phyloP scores from a whole-genome alignment of 768 basidiomycete genomes.

The Lepiota brunneoincarnata region DNA sequence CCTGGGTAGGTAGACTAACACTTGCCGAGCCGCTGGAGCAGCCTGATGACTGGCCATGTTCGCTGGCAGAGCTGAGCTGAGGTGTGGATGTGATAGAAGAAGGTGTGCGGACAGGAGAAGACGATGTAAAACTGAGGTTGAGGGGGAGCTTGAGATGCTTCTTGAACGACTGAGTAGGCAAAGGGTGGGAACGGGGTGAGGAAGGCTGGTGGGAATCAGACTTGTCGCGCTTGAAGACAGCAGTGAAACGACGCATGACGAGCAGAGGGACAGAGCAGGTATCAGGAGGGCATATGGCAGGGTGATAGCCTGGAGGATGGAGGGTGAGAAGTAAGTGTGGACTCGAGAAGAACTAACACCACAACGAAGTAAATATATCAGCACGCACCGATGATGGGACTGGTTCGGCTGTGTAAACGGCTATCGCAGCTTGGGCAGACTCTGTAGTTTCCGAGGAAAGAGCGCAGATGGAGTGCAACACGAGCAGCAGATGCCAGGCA shows the following conservation, averaged over 20 bases:
- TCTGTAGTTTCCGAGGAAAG: neutral
- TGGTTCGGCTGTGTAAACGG: neutral
- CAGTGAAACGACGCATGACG: constrained; percentile 63
- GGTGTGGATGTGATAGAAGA: constrained; percentile 26
- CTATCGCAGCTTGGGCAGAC: neutral
- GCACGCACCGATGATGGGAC: constrained; percentile 6
- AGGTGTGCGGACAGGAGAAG: constrained; percentile 19
- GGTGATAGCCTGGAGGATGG: neutral
- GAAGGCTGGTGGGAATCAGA: constrained; percentile 20
- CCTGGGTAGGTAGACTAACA: constrained; percentile 55
- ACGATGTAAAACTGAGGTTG: neutral
- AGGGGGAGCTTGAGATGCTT: constrained; percentile 9
- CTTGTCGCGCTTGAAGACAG: constrained; percentile 53
- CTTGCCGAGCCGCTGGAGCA: constrained; percentile 64
- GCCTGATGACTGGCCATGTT: constrained; percentile 49
- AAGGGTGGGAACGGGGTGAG: constrained; percentile 13
- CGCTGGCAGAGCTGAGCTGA: constrained; percentile 30
- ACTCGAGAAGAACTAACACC: neutral
- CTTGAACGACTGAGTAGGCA: neutral
- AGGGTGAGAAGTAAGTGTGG: constrained; percentile 4
- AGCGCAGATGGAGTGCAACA: neutral
- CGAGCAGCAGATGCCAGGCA: neutral
- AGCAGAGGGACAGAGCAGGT: constrained; percentile 9
- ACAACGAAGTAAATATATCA: constrained; percentile 7
- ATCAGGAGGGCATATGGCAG: constrained; percentile 13